Conservation (phyloP, 257 asterid genomes). For the Ocimum tenuiflorum region DNA sequence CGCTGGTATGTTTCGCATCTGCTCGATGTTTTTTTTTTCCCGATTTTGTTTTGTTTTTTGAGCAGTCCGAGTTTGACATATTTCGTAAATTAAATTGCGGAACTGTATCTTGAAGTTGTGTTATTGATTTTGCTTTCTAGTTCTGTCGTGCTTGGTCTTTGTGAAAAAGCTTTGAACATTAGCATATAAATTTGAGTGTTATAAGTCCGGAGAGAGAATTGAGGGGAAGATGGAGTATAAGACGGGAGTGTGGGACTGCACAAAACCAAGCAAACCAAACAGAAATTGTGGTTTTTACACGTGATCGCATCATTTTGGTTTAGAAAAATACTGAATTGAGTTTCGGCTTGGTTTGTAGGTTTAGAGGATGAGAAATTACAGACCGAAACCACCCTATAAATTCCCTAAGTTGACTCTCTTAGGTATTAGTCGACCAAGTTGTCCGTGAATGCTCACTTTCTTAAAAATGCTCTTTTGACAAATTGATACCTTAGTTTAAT, state of each 20-base stretch:
- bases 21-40: background rate
- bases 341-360: background rate
- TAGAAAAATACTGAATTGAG: background rate
- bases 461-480: too few species aligned
- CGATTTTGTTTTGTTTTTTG: background rate
- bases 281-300: background rate
- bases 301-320: background rate
- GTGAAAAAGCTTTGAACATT: background rate
- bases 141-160: background rate
- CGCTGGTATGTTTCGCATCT: slow-evolving; percentile 44
- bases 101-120: background rate
- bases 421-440: background rate
- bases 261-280: background rate
- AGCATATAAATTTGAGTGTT: background rate
- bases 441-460: background rate
- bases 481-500: background rate
- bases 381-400: background rate
- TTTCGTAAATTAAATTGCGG: background rate
- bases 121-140: background rate
- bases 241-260: background rate
- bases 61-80: background rate
- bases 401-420: background rate
- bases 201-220: too few species aligned
- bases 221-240: background rate
- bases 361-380: background rate